Evolutionary conservation across 768 basidiomycete genomes (phyloP).

Genomic region (Cystofilobasidium capitatum): DNA sequence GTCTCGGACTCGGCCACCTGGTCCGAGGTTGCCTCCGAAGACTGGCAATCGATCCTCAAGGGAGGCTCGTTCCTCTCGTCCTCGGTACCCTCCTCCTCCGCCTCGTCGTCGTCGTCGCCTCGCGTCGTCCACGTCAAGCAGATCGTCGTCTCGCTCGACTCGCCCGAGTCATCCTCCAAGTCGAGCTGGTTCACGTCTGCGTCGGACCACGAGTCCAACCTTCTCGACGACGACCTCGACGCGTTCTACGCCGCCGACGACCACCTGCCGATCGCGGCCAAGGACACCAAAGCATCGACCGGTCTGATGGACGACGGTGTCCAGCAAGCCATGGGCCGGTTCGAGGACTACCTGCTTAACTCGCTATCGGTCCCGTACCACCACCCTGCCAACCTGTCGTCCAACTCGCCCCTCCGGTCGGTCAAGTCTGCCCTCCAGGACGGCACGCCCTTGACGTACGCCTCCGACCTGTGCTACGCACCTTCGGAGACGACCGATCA

Average conservation of each 20-base stretch:
- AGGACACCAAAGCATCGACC: slow-evolving; percentile 2
- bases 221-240: slow-evolving; percentile 12
- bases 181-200: slow-evolving; percentile 20
- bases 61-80: slow-evolving; percentile 45
- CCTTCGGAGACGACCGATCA: slow-evolving; percentile 38
- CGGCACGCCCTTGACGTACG: slow-evolving; percentile 46
- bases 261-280: background rate
- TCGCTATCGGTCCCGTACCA: slow-evolving; percentile 31
- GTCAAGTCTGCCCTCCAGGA: slow-evolving; percentile 43
- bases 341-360: slow-evolving; percentile 23
- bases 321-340: slow-evolving; percentile 16
- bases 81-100: slow-evolving; percentile 34
- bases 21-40: slow-evolving; percentile 35
- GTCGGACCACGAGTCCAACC: background rate
- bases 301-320: slow-evolving; percentile 22
- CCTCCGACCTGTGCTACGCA: slow-evolving; percentile 48
- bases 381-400: slow-evolving; percentile 48
- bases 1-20: slow-evolving; percentile 24
- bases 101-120: slow-evolving; percentile 33
- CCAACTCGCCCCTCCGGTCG: slow-evolving; percentile 35
- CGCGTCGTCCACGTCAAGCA: slow-evolving; percentile 60
- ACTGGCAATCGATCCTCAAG: slow-evolving; percentile 58
- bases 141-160: slow-evolving; percentile 53
- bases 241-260: background rate
- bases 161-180: slow-evolving; percentile 11